Evolutionary conservation across 2,329 filamentous ascomycete genomes (phyloP), one percentile per base, ranked within the genome.

Genomic region (Epichloe hybrida): DNA sequence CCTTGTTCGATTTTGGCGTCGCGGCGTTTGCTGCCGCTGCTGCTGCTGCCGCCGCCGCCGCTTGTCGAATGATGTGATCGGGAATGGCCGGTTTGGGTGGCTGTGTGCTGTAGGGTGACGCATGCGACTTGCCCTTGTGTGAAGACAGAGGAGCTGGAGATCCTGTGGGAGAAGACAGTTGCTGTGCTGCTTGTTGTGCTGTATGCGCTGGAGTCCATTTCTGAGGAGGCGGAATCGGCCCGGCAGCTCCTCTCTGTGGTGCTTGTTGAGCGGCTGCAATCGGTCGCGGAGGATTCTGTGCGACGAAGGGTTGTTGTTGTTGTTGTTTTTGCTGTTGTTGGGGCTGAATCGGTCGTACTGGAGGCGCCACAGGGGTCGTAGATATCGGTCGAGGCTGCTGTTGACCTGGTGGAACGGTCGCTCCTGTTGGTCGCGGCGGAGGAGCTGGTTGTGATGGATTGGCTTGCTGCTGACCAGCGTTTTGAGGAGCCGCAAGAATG

Each of bases 51-150:
- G 50, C 38, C 3, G 59, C 60, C 31, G 66, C 57, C 17, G 64
- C 63, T 52, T 69, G 68, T n/a, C 68, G 64, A 50, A 67, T 68
- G 42, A 71, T 66, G 52, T 69, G 67, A 39, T 69, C 66, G n/a
- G 69, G 66, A 37, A 71, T 66, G 4, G 68, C 65, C 38, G 67
- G 66, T 41, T 62, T 61, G 7, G 64, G 63, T 6, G 58, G 59
- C 48, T 69, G 66, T 17, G 58, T 56, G 37, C 56, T 56, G 49
- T 66, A 63, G 2, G 66, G 59, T 11, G 60, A 59, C 4, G 54
- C 39, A 42, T 61, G 57, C 8, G 52, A 47, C 52, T 61, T 68
- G 52, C 66, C 62, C 49, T 58, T 61, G 37, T 58, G 58, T 21
- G 59, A 55, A 31, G 55, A 52, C n/a, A 53, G 53, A 17, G 64